Percentiles rank a stretch among this genome's conserved stretches.
phyloP scores from a whole-genome alignment of 371 early-diverging fungal genomes.

The Batkoa obscura region DNA sequence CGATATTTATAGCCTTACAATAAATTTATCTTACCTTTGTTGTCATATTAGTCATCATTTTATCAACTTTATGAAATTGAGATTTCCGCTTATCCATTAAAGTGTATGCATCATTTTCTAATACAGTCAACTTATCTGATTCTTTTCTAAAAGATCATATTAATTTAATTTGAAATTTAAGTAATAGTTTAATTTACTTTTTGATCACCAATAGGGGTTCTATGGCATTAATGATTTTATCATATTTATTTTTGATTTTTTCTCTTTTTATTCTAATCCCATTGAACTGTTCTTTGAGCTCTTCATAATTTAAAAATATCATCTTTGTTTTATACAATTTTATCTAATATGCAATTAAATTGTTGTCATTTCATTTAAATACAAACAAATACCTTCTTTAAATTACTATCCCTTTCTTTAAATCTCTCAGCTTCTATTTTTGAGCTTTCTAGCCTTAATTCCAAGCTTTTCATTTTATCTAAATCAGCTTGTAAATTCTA shows the following conservation, averaged over 20 bases:
- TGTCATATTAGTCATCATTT: background rate
- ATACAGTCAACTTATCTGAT: slow-evolving; percentile 15
- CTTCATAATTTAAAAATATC: too few species aligned
- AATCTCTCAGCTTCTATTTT: slow-evolving; percentile 54
- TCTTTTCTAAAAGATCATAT: slow-evolving; percentile 19
- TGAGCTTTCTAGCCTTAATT: slow-evolving; percentile 24
- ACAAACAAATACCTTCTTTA: too few species aligned
- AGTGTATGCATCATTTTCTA: background rate
- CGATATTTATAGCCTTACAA: too few species aligned
- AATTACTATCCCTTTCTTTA: slow-evolving; percentile 38
- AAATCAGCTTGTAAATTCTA: too few species aligned
- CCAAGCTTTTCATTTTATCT: too few species aligned
- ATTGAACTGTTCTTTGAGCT: background rate
- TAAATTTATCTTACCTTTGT: too few species aligned
- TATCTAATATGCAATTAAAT: background rate
- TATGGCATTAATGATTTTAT: background rate
- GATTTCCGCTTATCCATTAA: background rate
- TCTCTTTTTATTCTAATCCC: background rate
- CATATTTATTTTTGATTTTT: background rate
- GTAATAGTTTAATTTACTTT: background rate
- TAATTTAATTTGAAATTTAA: slow-evolving; percentile 6
- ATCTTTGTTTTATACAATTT: background rate
- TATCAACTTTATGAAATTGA: background rate
- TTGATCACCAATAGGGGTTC: background rate
- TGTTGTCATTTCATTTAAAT: too few species aligned